A percentile compares a stretch with the other conserved stretches of the same genome.
Evolutionary conservation across 106 monocot genomes (phyloP).

Genomic region (Platanthera zijinensis): DNA sequence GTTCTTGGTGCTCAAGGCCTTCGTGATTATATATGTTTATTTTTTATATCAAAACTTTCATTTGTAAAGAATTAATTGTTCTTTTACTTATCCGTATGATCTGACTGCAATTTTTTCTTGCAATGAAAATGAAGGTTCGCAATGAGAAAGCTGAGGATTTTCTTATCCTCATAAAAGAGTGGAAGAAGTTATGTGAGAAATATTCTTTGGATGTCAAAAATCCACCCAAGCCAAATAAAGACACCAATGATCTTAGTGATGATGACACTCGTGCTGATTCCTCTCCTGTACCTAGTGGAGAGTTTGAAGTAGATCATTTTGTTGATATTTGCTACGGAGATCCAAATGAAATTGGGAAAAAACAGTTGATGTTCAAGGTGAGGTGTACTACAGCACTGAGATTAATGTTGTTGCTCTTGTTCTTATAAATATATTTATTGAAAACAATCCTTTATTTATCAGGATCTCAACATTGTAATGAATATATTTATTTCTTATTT

Average conservation of each 20-base stretch:
- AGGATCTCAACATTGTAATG: not conserved
- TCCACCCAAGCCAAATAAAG: constrained; percentile 1
- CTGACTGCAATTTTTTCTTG: not conserved
- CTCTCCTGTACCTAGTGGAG: constrained; percentile 14
- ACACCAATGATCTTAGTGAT: constrained; percentile 23
- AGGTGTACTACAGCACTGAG: not conserved
- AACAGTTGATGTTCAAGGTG: constrained; percentile 73
- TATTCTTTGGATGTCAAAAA: constrained; percentile 16
- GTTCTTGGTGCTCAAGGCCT: no score
- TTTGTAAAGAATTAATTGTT: not conserved
- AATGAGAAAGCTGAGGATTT: constrained; percentile 90
- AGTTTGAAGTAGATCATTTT: constrained; percentile 65
- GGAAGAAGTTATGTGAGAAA: constrained; percentile 48
- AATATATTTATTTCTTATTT: not conserved
- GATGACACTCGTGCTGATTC: constrained; percentile 18
- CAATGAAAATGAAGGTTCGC: constrained; percentile 41
- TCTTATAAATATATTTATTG: not conserved
- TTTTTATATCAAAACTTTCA: not conserved
- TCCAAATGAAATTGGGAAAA: constrained; percentile 28
- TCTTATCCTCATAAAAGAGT: constrained; percentile 55
- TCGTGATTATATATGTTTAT: no score
- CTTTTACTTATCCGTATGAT: not conserved
- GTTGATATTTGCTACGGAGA: constrained; percentile 78
- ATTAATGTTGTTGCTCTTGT: not conserved
- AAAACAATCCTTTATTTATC: not conserved